Evolutionary conservation across 176 grass and related monocot genomes (phyloP).

Genomic region (Aegilops sharonensis): DNA sequence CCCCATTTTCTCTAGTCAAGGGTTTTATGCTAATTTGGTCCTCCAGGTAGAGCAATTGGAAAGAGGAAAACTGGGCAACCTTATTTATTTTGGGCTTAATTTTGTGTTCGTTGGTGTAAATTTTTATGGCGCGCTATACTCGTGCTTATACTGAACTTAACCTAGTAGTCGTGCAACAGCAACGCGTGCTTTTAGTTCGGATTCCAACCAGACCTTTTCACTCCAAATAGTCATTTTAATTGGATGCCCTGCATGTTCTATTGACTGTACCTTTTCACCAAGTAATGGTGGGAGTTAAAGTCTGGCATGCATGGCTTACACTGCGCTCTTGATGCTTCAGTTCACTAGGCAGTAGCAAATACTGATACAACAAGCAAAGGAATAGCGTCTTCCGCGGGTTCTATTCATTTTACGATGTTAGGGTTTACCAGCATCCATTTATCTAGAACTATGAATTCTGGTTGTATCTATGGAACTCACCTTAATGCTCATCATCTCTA

Average conservation of each 20-base stretch:
- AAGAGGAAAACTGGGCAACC: not conserved
- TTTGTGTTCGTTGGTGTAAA: not conserved
- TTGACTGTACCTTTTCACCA: not conserved
- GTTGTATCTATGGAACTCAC: not conserved
- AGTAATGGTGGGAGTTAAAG: not conserved
- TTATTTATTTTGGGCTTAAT: slow-evolving; percentile 12
- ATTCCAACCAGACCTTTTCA: not conserved
- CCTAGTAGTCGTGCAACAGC: not conserved
- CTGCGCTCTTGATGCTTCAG: not conserved
- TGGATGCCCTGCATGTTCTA: not conserved
- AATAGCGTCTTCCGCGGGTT: not conserved
- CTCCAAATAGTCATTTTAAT: not conserved
- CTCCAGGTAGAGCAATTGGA: not conserved
- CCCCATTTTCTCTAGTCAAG: not conserved
- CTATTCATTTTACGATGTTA: not conserved
- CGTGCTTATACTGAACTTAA: not conserved
- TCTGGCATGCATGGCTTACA: not conserved
- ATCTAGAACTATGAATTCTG: not conserved
- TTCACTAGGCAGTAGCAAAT: not conserved
- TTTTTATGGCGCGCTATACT: not conserved
- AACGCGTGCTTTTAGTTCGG: not conserved
- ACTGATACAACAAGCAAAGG: not conserved
- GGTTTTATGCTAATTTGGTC: slow-evolving; percentile 8
- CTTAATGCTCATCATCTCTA: slow-evolving; percentile 10
- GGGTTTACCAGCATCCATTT: not conserved